Percentiles rank a stretch among this genome's conserved stretches.
phyloP scores from a whole-genome alignment of 2,329 filamentous ascomycete species.

The Coniochaeta sp. region DNA sequence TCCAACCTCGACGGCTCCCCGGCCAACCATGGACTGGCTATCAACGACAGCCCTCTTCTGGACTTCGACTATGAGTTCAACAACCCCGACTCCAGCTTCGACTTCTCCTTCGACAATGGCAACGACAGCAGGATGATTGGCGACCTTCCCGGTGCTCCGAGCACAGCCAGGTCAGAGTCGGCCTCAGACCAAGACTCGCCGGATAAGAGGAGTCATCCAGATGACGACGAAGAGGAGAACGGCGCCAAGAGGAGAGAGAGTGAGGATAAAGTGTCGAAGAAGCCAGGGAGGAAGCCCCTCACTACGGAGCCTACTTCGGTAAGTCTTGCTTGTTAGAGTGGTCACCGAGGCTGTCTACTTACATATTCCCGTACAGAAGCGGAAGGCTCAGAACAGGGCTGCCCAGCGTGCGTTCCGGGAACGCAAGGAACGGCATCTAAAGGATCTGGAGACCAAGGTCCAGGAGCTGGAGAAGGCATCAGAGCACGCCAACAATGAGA shows the following conservation, averaged over 20 bases:
- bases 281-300: slow-evolving; percentile 90
- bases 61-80: slow-evolving; percentile 79
- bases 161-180: slow-evolving; percentile 46
- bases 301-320: slow-evolving; percentile 95
- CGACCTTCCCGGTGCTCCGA: slow-evolving; percentile 53
- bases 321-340: slow-evolving; percentile 34
- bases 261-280: slow-evolving; percentile 83
- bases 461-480: slow-evolving; percentile 75
- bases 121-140: slow-evolving; percentile 67
- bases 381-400: slow-evolving; percentile 91
- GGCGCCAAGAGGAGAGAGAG: slow-evolving; percentile 69
- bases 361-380: slow-evolving; percentile 53
- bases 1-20: slow-evolving; percentile 43
- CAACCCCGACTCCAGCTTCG: slow-evolving; percentile 60
- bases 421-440: slow-evolving; percentile 86
- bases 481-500: slow-evolving; percentile 77
- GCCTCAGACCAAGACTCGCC: slow-evolving; percentile 48
- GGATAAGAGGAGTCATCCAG: slow-evolving; percentile 68
- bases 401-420: slow-evolving; percentile 91
- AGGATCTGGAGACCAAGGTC: slow-evolving; percentile 75
- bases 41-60: slow-evolving; percentile 73
- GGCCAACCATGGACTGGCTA: slow-evolving; percentile 35
- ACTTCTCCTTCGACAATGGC: slow-evolving; percentile 56
- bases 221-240: slow-evolving; percentile 57
- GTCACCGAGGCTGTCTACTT: slow-evolving; percentile 13